phyloP scores from a whole-genome alignment of 2,329 filamentous ascomycete genomes.

The Ceratocystiopsis minuta region DNA sequence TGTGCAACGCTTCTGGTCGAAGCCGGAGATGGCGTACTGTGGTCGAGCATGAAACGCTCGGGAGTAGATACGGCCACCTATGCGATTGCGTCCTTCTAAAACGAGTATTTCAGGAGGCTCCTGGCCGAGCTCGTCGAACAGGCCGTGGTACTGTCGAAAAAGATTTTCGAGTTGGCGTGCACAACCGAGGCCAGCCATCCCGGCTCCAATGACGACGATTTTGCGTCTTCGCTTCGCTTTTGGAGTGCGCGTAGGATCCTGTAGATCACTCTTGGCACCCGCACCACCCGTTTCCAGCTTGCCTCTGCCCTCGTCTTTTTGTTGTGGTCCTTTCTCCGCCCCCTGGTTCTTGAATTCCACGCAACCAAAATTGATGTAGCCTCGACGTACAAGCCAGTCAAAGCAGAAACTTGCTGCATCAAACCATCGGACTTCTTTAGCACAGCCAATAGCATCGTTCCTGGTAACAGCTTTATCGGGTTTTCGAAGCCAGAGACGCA shows the following conservation, averaged over 20 bases:
- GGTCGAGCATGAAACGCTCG: conserved; percentile 44
- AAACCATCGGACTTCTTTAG: conserved; percentile 75
- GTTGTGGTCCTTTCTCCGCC: conserved; percentile 3
- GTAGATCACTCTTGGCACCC: no score
- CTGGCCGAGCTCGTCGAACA: conserved; percentile 46
- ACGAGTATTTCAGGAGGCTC: conserved; percentile 57
- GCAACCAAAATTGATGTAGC: conserved; percentile 95
- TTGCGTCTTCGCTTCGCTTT: conserved; percentile 37
- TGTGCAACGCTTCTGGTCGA: conserved; percentile 40
- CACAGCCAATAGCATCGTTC: conserved; percentile 79
- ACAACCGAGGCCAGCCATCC: conserved; percentile 84
- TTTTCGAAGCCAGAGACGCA: conserved; percentile 77
- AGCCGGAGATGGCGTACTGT: not conserved
- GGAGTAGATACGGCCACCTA: conserved; percentile 89
- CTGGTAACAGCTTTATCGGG: conserved; percentile 65
- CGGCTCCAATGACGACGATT: conserved; percentile 75
- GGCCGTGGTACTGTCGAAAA: conserved; percentile 59
- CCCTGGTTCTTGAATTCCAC: conserved; percentile 28
- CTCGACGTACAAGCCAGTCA: conserved; percentile 76
- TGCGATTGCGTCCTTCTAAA: conserved; percentile 68
- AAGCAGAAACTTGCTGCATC: conserved; percentile 75
- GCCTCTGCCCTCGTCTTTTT: conserved; percentile 15
- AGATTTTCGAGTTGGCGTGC: conserved; percentile 81
- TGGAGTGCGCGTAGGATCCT: not conserved
- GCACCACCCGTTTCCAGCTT: not conserved